Conservation (phyloP, 305 asterid genomes). For the Stenogyne calaminthoides region DNA sequence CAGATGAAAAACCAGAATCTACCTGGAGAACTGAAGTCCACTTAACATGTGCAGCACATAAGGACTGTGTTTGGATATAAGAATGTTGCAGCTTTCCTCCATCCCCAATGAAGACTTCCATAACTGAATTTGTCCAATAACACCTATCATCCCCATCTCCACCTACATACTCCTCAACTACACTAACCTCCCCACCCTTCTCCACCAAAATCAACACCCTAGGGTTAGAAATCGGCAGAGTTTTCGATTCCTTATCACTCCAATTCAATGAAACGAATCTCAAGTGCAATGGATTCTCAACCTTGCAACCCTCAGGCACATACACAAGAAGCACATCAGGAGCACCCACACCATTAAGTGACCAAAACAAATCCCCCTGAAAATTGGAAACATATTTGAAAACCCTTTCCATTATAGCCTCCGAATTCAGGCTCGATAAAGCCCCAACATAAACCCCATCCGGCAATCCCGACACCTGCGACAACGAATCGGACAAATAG, state of each 20-base stretch:
- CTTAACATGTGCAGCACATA: slow-evolving; percentile 81
- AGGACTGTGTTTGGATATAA: slow-evolving; percentile 79
- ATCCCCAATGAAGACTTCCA: slow-evolving; percentile 72
- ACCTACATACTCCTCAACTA: slow-evolving; percentile 76
- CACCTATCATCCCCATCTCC: slow-evolving; percentile 54
- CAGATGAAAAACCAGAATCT: slow-evolving; percentile 5
- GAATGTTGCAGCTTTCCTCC: slow-evolving; percentile 85
- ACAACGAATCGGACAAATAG: slow-evolving; percentile 50
- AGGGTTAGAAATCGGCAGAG: slow-evolving; percentile 82
- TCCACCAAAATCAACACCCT: slow-evolving; percentile 88
- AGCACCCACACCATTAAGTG: slow-evolving; percentile 91
- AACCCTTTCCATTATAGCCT: slow-evolving; percentile 58
- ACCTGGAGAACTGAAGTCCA: slow-evolving; percentile 96
- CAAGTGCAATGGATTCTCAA: slow-evolving; percentile 72
- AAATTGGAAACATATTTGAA: slow-evolving; percentile 55
- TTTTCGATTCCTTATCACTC: slow-evolving; percentile 56
- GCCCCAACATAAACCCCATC: slow-evolving; percentile 74
- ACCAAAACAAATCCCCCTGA: slow-evolving; percentile 88
- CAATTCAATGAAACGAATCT: slow-evolving; percentile 59
- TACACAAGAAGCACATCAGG: slow-evolving; percentile 78
- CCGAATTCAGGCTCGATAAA: slow-evolving; percentile 53
- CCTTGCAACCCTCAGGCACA: slow-evolving; percentile 85
- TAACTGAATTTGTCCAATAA: slow-evolving; percentile 87
- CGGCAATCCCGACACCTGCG: slow-evolving; percentile 54
- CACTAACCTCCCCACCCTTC: slow-evolving; percentile 78